Evolutionary conservation across 257 asterid genomes (phyloP).

Genomic region (Fraxinus cuspidata): DNA sequence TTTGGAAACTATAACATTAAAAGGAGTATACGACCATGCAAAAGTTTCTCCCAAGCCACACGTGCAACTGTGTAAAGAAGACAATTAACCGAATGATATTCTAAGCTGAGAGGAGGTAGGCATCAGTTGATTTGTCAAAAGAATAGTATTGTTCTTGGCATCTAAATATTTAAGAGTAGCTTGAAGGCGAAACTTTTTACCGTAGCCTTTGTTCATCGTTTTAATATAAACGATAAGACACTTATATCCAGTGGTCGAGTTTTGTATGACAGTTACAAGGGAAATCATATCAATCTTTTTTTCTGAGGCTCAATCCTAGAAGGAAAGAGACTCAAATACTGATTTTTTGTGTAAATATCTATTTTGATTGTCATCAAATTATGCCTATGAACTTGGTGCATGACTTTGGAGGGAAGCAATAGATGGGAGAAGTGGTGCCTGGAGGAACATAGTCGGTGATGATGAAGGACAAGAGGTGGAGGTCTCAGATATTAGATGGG

Average conservation of each 20-base stretch:
- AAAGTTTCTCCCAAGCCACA: too few species aligned
- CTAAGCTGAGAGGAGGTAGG: background rate
- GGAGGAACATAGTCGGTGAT: background rate
- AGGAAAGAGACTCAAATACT: background rate
- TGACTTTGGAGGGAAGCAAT: background rate
- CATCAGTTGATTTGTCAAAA: background rate
- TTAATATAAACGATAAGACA: background rate
- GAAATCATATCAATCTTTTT: background rate
- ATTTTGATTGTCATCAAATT: background rate
- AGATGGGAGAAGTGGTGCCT: background rate
- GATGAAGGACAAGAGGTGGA: background rate
- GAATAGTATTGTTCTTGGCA: background rate
- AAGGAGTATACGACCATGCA: too few species aligned
- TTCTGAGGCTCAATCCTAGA: background rate
- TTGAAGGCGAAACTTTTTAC: background rate
- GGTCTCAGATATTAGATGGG: background rate
- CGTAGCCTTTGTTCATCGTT: background rate
- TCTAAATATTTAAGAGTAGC: background rate
- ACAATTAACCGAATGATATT: background rate
- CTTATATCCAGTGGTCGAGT: background rate
- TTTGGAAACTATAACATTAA: too few species aligned
- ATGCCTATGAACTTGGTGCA: background rate
- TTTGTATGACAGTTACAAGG: too few species aligned
- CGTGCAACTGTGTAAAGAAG: background rate
- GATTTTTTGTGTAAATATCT: background rate